Conservation (phyloP, 2,329 filamentous ascomycete species). For the Aspergillus luchuensis region DNA sequence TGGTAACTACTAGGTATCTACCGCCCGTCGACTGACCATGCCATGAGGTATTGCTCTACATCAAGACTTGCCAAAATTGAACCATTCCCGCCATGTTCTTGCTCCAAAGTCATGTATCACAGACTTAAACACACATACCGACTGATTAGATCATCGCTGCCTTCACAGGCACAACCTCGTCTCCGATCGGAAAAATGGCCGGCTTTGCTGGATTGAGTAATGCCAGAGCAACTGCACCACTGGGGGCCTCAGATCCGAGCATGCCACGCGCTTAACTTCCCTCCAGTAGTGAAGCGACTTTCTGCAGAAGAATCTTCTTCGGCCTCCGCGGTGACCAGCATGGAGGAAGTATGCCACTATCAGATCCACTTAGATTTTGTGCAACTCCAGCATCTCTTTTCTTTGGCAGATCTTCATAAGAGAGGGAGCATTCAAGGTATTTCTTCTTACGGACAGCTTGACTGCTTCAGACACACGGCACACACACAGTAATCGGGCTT, state of each 20-base stretch:
- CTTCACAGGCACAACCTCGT: background rate
- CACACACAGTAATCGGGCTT: background rate
- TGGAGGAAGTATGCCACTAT: background rate
- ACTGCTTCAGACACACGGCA: background rate
- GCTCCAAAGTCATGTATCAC: background rate
- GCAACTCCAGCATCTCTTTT: background rate
- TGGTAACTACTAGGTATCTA: background rate
- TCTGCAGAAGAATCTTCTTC: background rate
- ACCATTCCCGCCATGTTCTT: background rate
- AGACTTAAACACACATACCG: slow-evolving; percentile 5
- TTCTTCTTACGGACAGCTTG: background rate
- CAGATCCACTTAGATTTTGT: background rate
- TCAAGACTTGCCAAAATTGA: background rate
- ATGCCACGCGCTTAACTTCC: slow-evolving; percentile 11
- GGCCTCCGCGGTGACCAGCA: background rate
- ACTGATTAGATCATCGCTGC: background rate
- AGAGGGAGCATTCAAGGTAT: background rate
- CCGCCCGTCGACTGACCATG: too few relatives aligned
- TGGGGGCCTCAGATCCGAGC: background rate
- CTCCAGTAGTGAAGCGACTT: background rate
- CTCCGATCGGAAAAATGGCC: slow-evolving; percentile 13
- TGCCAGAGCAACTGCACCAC: background rate
- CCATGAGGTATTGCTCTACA: too few relatives aligned
- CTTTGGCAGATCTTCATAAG: background rate
- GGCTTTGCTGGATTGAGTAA: slow-evolving; percentile 11